Percentiles rank a stretch among this genome's conserved stretches.
Conservation (phyloP, 75 land plant species). For the Sequoiadendron giganteum region DNA sequence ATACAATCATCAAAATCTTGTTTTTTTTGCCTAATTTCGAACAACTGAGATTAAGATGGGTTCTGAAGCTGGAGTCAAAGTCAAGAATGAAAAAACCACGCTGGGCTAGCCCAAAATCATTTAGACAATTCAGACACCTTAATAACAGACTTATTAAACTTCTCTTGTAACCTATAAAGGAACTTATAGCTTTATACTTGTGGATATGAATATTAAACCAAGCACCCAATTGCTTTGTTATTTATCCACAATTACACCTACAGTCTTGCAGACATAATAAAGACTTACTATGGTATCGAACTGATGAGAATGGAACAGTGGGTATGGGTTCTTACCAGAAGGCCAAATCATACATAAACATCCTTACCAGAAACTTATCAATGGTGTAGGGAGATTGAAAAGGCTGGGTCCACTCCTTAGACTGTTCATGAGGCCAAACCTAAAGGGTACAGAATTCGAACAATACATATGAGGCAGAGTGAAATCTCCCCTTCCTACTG, state of each 20-base stretch:
- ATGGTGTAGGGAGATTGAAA: not conserved
- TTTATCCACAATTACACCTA: not conserved
- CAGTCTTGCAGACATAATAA: not conserved
- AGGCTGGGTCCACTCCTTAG: not conserved
- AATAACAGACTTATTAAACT: not conserved
- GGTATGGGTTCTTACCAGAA: not conserved
- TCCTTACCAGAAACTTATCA: not conserved
- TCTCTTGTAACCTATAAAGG: not conserved
- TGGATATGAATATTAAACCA: not conserved
- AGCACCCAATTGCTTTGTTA: not conserved
- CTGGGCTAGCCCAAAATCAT: not conserved
- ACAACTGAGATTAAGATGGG: not conserved
- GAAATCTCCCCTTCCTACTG: not conserved
- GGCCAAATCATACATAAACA: not conserved
- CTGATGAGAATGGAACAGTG: not conserved
- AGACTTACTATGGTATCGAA: not conserved
- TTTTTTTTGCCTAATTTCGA: not conserved
- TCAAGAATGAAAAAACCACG: not conserved
- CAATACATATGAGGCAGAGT: not conserved
- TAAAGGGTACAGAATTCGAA: not conserved
- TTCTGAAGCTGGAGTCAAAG: not conserved
- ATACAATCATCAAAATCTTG: not conserved
- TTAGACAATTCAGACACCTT: not conserved
- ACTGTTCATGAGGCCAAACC: not conserved
- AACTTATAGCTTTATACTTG: not conserved